Percentiles rank a stretch among this genome's conserved stretches.
phyloP scores from a whole-genome alignment of 768 basidiomycete species.

The Tylopilus sp. region DNA sequence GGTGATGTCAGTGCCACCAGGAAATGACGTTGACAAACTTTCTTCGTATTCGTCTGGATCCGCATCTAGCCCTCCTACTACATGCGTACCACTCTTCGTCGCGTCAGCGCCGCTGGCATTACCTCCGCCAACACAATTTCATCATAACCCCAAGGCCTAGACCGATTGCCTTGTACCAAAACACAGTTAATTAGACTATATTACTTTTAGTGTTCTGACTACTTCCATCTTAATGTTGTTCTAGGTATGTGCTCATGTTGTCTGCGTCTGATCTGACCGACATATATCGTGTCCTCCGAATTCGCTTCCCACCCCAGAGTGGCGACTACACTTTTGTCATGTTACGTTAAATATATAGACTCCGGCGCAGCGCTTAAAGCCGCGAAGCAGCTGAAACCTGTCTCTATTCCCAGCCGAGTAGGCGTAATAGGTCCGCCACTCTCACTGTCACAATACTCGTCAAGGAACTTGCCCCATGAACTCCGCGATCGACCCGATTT shows the following conservation, averaged over 20 bases:
- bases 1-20: slow-evolving; percentile 10
- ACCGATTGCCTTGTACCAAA: background rate
- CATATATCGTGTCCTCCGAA: background rate
- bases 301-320: too few species aligned
- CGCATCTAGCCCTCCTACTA: too few species aligned
- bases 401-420: slow-evolving; percentile 30
- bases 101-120: background rate
- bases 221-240: background rate
- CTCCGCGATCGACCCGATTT: too few species aligned
- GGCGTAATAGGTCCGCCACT: slow-evolving; percentile 26
- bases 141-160: background rate
- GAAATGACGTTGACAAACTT: background rate
- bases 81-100: background rate
- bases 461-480: too few species aligned
- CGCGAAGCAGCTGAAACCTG: background rate
- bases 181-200: background rate
- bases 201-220: background rate
- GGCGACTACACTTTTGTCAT: too few species aligned
- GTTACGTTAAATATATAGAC: background rate
- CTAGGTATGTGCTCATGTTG: background rate
- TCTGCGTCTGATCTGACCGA: background rate
- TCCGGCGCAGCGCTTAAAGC: background rate
- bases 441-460: too few species aligned
- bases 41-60: slow-evolving; percentile 6
- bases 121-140: background rate